Evolutionary conservation across 306 rosid genomes (phyloP).

Genomic region (Psophocarpus tetragonolobus): DNA sequence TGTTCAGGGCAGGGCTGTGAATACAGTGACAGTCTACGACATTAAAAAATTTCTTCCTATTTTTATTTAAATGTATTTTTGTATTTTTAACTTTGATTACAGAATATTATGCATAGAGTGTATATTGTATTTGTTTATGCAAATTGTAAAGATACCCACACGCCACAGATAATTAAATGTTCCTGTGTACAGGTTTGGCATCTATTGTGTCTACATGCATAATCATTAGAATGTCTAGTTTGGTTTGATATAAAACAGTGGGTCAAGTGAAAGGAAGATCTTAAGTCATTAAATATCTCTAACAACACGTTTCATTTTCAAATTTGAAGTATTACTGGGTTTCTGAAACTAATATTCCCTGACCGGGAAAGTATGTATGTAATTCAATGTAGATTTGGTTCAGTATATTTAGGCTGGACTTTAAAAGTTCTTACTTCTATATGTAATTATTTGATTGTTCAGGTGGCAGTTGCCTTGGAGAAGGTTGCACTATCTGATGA

Average conservation of each 20-base stretch:
- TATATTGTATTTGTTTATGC: background rate
- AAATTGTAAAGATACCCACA: background rate
- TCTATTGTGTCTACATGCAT: background rate
- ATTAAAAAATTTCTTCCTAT: background rate
- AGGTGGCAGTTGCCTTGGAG: constrained; percentile 91
- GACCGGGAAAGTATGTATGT: background rate
- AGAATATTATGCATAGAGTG: background rate
- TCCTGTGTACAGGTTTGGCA: background rate
- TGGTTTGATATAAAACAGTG: background rate
- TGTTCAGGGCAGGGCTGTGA: constrained; percentile 12
- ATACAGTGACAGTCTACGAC: background rate
- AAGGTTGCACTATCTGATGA: constrained; percentile 86
- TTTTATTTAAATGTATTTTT: background rate
- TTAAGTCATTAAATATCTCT: background rate
- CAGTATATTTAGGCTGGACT: constrained; percentile 5
- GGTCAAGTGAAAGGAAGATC: background rate
- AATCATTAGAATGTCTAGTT: constrained; percentile 17
- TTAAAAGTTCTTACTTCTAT: constrained; percentile 26
- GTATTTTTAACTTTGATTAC: background rate
- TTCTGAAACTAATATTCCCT: background rate
- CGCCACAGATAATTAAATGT: background rate
- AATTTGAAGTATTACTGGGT: background rate
- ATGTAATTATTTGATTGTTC: constrained; percentile 35
- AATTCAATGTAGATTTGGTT: constrained; percentile 20
- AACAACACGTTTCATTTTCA: background rate